phyloP scores from a whole-genome alignment of 306 rosid genomes.

The cucumber (Cucumis sativus) region Cucumber_9930_V3 NC_026658.2:22656501-22657000 shows the following conservation, averaged over 20 bases:
- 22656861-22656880: background rate
- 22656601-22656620: background rate
- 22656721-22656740: background rate
- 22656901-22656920: background rate
- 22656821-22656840: background rate
- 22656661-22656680: background rate
- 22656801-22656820: background rate
- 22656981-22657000: constrained; percentile 7
- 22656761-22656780: background rate
- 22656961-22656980: background rate
- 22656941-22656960: background rate
- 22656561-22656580: background rate
- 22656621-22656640: background rate
- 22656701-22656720: background rate
- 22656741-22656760: background rate
- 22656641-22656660: background rate
- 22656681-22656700: accelerated
- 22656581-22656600: background rate
- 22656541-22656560: background rate
- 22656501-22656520: background rate
- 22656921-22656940: background rate
- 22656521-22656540: too few relatives aligned
- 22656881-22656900: background rate
- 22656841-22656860: background rate
- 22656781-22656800: background rate